phyloP scores from a whole-genome alignment of 495 filamentous ascomycete species.

The Lasiosphaeria hispida region DNA sequence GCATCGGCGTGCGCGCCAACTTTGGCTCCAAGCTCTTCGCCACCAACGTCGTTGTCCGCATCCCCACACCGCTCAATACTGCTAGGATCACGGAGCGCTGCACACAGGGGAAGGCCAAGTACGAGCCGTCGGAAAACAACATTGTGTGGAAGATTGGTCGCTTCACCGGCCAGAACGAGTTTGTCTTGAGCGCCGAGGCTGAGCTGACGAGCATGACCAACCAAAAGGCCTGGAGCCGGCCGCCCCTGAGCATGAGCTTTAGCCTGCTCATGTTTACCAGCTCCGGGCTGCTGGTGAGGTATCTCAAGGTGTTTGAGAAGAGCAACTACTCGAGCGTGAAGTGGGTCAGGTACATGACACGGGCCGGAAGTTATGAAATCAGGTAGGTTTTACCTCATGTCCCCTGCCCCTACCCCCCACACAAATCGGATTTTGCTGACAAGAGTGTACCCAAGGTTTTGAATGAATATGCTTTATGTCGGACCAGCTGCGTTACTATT shows the following conservation, averaged over 20 bases:
- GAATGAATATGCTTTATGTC: constrained; percentile 6
- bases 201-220: constrained; percentile 94
- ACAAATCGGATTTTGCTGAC: constrained; percentile 4
- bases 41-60: constrained; percentile 92
- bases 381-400: constrained; percentile 42
- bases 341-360: constrained; percentile 99
- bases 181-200: constrained; percentile 89
- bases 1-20: constrained; percentile 94
- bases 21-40: constrained; percentile 96
- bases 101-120: constrained; percentile 94
- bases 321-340: constrained; percentile 97
- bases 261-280: constrained; percentile 97
- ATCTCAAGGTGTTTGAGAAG: constrained; percentile 99
- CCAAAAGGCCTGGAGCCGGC: constrained; percentile 95
- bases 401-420: background rate
- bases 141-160: constrained; percentile 99
- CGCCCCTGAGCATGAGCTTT: constrained; percentile 88
- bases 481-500: background rate
- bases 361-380: constrained; percentile 82
- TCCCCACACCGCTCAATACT: constrained; percentile 96
- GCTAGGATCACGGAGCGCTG: constrained; percentile 92
- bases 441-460: constrained; percentile 12
- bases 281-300: constrained; percentile 85
- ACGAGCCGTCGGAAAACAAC: constrained; percentile 95
- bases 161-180: constrained; percentile 95